These are phyloP conservation scores for Hansenula sp. DNA, from an alignment of 1,139 yeast genomes.

Conservation along the genomic window DNA sequence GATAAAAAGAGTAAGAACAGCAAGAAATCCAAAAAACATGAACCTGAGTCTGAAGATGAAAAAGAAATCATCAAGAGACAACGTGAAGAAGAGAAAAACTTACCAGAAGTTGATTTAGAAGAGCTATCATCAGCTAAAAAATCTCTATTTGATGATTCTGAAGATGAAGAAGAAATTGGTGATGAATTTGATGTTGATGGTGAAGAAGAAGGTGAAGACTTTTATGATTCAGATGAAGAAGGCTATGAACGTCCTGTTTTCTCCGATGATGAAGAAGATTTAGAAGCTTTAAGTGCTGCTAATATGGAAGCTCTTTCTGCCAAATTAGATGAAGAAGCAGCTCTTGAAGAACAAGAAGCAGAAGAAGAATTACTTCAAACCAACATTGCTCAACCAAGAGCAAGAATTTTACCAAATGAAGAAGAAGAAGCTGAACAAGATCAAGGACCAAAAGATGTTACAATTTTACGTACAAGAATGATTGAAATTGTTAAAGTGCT, in stretches of 20 bases:
- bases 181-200: conserved; percentile 59
- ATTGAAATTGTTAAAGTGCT: conserved; percentile 93
- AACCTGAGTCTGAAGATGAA: conserved; percentile 26
- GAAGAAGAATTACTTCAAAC: conserved; percentile 67
- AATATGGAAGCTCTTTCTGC: conserved; percentile 81
- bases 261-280: conserved; percentile 78
- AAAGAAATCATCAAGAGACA: conserved; percentile 25
- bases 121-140: conserved; percentile 65
- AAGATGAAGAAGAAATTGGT: conserved; percentile 44
- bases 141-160: conserved; percentile 76
- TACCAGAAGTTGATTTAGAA: conserved; percentile 63
- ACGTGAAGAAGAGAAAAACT: conserved; percentile 39
- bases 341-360: conserved; percentile 71
- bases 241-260: conserved; percentile 69
- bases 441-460: conserved; percentile 66
- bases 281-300: conserved; percentile 76
- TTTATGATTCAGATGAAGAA: conserved; percentile 48
- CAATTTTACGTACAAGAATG: conserved; percentile 86
- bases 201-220: conserved; percentile 43
- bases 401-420: conserved; percentile 59
- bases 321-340: conserved; percentile 67
- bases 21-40: conserved; percentile 18
- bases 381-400: conserved; percentile 63
- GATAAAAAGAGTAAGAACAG: conserved; percentile 26
- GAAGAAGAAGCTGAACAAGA: conserved; percentile 47